phyloP scores from a whole-genome alignment of 176 grass and related monocot species.

The Triticum urartu region DNA sequence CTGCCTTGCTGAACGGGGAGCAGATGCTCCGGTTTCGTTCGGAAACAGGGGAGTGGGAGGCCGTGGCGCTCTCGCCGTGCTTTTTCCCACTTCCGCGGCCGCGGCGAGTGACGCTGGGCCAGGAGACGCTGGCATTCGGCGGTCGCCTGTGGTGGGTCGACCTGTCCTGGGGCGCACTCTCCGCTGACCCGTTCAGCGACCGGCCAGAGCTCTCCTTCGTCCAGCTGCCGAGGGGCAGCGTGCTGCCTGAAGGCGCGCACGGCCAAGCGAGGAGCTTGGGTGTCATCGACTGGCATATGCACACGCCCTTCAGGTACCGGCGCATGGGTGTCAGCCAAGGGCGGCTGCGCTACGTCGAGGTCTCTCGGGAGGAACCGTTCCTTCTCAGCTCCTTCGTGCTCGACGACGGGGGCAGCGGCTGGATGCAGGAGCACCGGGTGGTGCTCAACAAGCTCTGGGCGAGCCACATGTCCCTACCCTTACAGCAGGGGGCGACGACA shows the following conservation, averaged over 20 bases:
- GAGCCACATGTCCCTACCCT: not conserved
- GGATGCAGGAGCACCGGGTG: constrained; percentile 30
- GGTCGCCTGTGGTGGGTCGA: not conserved
- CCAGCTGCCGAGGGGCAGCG: not conserved
- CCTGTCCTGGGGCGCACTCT: not conserved
- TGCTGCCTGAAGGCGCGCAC: not conserved
- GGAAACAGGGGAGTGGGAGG: constrained; percentile 23
- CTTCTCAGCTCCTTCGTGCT: constrained; percentile 22
- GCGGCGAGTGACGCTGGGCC: not conserved
- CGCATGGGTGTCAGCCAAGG: constrained; percentile 24
- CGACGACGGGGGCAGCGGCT: constrained; percentile 15
- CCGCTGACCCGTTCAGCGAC: not conserved
- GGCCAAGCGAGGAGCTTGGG: not conserved
- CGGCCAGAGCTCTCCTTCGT: constrained; percentile 22
- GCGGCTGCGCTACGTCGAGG: constrained; percentile 32
- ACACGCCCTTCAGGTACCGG: not conserved
- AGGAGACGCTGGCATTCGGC: constrained; percentile 19
- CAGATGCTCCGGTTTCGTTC: constrained; percentile 27
- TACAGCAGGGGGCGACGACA: not conserved
- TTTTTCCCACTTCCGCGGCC: not conserved
- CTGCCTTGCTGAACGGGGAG: not conserved
- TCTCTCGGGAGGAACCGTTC: constrained; percentile 15
- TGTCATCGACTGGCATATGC: no score
- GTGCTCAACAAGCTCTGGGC: constrained; percentile 6
- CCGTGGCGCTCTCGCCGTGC: not conserved